Percentiles rank a stretch among this genome's conserved stretches.
Conservation (phyloP, 441 rosid species). For the Melastoma candidum region DNA sequence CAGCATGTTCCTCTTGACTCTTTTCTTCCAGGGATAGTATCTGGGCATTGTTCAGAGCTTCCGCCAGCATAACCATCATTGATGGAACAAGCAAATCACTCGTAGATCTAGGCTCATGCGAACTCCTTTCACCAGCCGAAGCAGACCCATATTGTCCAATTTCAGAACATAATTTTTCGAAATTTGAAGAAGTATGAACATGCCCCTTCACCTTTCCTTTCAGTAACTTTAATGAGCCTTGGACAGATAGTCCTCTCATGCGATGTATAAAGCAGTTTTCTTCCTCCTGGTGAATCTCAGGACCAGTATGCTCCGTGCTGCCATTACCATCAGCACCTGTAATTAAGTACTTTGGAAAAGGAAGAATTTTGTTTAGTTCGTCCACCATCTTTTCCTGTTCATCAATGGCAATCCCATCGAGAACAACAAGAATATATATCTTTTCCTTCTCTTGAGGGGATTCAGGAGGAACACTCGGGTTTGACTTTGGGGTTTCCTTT, state of each 20-base stretch:
- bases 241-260: rapidly evolving
- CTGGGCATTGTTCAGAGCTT: too few relatives aligned
- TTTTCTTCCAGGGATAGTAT: rapidly evolving
- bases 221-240: rapidly evolving
- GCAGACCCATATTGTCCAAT: background rate
- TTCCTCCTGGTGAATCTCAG: rapidly evolving
- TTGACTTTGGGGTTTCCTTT: rapidly evolving
- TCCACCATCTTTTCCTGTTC: rapidly evolving
- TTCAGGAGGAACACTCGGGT: background rate
- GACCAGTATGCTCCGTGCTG: rapidly evolving
- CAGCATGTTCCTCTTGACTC: background rate
- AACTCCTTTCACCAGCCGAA: too few relatives aligned
- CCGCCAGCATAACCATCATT: too few relatives aligned
- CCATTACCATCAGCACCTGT: rapidly evolving
- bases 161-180: background rate
- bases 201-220: rapidly evolving
- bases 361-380: rapidly evolving
- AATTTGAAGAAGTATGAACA: rapidly evolving
- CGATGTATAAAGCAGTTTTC: rapidly evolving
- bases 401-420: rapidly evolving
- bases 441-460: background rate
- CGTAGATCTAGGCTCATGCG: too few relatives aligned
- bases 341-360: rapidly evolving
- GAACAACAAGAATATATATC: background rate
- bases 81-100: too few relatives aligned